Evolutionary conservation across 2,329 filamentous ascomycete species (phyloP), one percentile per base, ranked within the genome.

Genomic region (Exophiala bonariae): DNA sequence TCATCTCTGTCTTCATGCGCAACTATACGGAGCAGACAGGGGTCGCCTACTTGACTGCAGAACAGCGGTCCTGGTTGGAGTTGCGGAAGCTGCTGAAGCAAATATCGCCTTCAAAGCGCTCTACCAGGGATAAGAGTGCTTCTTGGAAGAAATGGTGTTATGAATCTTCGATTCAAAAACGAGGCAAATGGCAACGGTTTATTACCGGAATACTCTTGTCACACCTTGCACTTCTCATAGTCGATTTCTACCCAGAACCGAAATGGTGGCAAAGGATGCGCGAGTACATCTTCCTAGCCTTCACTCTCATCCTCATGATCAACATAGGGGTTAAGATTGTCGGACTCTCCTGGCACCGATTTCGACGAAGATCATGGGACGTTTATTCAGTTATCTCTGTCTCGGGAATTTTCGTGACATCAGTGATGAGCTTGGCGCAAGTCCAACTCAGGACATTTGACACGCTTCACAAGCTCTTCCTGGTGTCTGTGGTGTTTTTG

Each of bases 1-100:
- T 99, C 67, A 95, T 99, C 38, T 97, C 93, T 47, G 93, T 99
- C 52, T 99, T 99, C 67, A 99, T 99, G 93, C 89, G 93, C 52
- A 99, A 96, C 66, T 99, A 99, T 69, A 99, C 93, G 0, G 93
- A 99, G 69, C 91, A 97, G 69, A 99, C 93, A 0, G 93, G 93
- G 1, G 93, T 99, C 34, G 93, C 93, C 2, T 99, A 92, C 65
- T 74, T 99, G 60, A 99, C 93, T 1, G 86, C 91, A 1, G 93
- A 99, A 61, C 93, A 99, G 66, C 85, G 93, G 59, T 96, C 92
- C 0, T 99, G 93, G 93, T 80, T 99, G 11, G 93, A 99, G 66
- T 70, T 99, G 58, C 82, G 93, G 47, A 99, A 99, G 69, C 76
- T 96, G 18, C 74, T 99, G 31, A 81, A 89, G 41, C 93, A 97